phyloP scores from a whole-genome alignment of 176 grass and related monocot genomes.

The Bonia amplexicaulis region DNA sequence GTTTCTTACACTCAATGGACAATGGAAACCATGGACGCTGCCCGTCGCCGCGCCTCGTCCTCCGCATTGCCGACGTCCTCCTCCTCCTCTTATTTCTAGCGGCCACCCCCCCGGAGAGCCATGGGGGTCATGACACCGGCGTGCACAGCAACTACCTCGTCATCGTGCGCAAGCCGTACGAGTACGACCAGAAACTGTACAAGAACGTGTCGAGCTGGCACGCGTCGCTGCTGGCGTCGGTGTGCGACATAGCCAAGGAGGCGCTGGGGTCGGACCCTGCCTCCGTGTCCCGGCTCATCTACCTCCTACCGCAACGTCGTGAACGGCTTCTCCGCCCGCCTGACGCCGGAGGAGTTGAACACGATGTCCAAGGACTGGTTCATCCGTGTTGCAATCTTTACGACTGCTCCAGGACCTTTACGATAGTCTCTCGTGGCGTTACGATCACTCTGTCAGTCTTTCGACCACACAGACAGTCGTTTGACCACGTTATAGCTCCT shows the following conservation, averaged over 20 bases:
- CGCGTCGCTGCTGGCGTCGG: conserved; percentile 46
- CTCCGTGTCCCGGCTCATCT: conserved; percentile 43
- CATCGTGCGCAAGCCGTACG: conserved; percentile 36
- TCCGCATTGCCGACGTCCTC: neutral
- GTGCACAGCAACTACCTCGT: conserved; percentile 44
- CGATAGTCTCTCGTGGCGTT: too few species aligned
- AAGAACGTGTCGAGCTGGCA: conserved; percentile 48
- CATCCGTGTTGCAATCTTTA: neutral
- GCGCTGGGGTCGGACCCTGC: conserved; percentile 18
- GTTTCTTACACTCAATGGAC: neutral
- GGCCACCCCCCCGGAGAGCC: conserved; percentile 8
- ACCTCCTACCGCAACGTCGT: conserved; percentile 65
- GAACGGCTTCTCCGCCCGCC: conserved; percentile 59
- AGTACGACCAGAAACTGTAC: conserved; percentile 21
- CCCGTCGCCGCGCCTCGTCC: neutral
- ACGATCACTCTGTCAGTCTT: too few species aligned
- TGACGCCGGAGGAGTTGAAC: conserved; percentile 46
- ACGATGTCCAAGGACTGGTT: conserved; percentile 59
- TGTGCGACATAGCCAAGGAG: conserved; percentile 38
- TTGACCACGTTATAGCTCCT: too few species aligned
- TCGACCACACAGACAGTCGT: too few species aligned
- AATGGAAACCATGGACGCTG: conserved; percentile 4
- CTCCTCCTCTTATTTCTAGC: conserved; percentile 32
- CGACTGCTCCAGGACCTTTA: too few species aligned
- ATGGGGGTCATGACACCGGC: neutral